A percentile compares a stretch with the other conserved stretches of the same genome.
These are phyloP conservation scores for Lepiota venenata DNA, from an alignment of 768 basidiomycete species.

Conservation along the genomic window DNA sequence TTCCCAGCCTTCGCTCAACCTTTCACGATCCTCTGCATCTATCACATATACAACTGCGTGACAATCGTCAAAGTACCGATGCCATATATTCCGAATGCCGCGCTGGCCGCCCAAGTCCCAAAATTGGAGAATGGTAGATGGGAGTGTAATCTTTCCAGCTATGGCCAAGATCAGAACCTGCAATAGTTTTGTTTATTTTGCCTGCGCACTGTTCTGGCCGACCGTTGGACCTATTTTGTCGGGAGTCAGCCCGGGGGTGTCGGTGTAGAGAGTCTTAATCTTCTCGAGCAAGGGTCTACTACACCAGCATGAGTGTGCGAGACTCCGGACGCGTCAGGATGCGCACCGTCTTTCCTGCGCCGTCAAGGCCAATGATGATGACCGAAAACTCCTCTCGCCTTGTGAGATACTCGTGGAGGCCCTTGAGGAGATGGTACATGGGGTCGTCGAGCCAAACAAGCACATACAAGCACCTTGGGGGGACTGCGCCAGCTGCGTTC, in stretches of 20 bases:
- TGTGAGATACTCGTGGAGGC: slow-evolving; percentile 87
- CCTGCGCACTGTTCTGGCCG: slow-evolving; percentile 88
- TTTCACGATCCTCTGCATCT: slow-evolving; percentile 87
- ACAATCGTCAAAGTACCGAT: slow-evolving; percentile 92
- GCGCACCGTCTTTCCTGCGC: slow-evolving; percentile 84
- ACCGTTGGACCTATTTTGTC: slow-evolving; percentile 96
- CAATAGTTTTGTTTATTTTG: neutral
- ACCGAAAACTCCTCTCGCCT: slow-evolving; percentile 92
- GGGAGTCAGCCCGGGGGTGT: slow-evolving; percentile 81
- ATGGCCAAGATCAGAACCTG: neutral
- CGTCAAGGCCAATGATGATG: slow-evolving; percentile 91
- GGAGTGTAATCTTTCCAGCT: slow-evolving; percentile 93
- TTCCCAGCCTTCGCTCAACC: slow-evolving; percentile 93
- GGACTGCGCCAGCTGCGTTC: no score
- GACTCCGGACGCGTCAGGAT: slow-evolving; percentile 4
- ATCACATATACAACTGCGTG: slow-evolving; percentile 96
- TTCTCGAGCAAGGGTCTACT: slow-evolving; percentile 84
- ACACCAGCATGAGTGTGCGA: slow-evolving; percentile 4
- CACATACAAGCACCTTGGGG: slow-evolving; percentile 17
- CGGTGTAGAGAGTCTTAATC: slow-evolving; percentile 91
- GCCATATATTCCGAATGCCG: slow-evolving; percentile 94
- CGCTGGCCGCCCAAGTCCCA: slow-evolving; percentile 96
- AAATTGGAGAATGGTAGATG: slow-evolving; percentile 93
- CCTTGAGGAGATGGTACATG: slow-evolving; percentile 96
- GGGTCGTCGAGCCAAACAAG: slow-evolving; percentile 18